Percentiles rank a stretch among this genome's conserved stretches.
These are phyloP conservation scores for Candida fluviatilis DNA, from an alignment of 805 yeast species.

Conservation along the genomic window DNA sequence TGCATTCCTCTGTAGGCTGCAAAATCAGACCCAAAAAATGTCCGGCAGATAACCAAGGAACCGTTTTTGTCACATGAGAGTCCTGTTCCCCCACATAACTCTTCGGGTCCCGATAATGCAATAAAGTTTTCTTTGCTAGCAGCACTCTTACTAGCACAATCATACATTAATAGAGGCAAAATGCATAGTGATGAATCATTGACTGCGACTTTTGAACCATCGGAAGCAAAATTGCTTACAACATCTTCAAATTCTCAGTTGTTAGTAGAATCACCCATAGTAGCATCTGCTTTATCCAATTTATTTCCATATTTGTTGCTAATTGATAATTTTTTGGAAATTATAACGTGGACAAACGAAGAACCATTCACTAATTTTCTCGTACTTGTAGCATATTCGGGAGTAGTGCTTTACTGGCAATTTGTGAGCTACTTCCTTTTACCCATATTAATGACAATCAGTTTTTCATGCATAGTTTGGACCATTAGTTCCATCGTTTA, in stretches of 20 bases:
- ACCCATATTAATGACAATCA: conserved; percentile 35
- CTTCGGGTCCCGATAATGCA: too few relatives aligned
- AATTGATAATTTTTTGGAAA: conserved; percentile 40
- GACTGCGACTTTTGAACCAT: conserved; percentile 30
- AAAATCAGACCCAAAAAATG: background rate
- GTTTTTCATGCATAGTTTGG: conserved; percentile 43
- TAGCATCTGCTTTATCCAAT: conserved; percentile 44
- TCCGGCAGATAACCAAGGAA: background rate
- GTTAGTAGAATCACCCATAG: conserved; percentile 40
- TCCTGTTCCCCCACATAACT: background rate
- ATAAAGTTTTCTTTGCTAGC: too few relatives aligned
- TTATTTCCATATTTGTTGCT: conserved; percentile 46
- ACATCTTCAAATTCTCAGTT: conserved; percentile 25
- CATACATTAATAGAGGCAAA: background rate
- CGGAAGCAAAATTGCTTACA: conserved; percentile 30
- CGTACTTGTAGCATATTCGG: conserved; percentile 33
- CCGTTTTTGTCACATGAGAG: background rate
- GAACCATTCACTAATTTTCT: conserved; percentile 46
- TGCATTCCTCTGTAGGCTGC: background rate
- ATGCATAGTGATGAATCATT: conserved; percentile 5
- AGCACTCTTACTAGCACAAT: too few relatives aligned
- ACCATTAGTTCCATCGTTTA: conserved; percentile 35
- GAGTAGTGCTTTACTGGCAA: conserved; percentile 42
- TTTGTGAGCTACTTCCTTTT: conserved; percentile 28
- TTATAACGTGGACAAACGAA: conserved; percentile 54